Evolutionary conservation across 2,329 filamentous ascomycete species (phyloP).

Genomic region (Hortaea werneckii): DNA sequence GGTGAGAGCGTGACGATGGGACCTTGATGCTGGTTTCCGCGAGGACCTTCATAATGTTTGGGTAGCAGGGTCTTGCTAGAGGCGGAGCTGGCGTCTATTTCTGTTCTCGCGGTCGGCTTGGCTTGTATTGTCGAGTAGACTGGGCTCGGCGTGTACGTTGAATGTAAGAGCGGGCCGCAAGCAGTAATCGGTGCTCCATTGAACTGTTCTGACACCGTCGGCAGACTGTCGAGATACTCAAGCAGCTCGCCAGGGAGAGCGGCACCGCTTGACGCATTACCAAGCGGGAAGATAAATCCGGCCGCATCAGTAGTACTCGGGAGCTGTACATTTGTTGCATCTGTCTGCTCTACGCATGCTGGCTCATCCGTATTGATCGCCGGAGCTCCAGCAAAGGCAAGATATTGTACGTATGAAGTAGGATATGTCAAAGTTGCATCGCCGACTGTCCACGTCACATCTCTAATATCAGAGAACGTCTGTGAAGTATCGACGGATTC

Average conservation of each 20-base stretch:
- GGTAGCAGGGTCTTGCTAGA: too few relatives aligned
- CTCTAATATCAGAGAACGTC: not conserved
- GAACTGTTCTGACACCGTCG: not conserved
- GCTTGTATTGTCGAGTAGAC: too few relatives aligned
- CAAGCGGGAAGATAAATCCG: not conserved
- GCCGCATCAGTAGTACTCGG: not conserved
- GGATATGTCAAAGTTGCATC: slow-evolving; percentile 2
- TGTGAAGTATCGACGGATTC: not conserved
- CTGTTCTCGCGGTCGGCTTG: too few relatives aligned
- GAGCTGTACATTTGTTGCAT: not conserved
- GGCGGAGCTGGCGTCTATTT: too few relatives aligned
- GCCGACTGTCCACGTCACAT: slow-evolving; percentile 3
- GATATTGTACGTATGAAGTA: slow-evolving; percentile 2
- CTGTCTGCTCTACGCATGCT: not conserved
- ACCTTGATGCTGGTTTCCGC: not conserved
- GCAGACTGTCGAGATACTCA: not conserved
- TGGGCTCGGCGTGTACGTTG: not conserved
- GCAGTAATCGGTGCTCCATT: not conserved
- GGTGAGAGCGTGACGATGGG: not conserved
- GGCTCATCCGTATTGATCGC: not conserved
- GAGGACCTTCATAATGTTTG: not conserved
- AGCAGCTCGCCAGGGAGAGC: not conserved
- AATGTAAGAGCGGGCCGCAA: not conserved
- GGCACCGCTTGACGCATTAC: not conserved
- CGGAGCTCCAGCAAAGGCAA: not conserved